These are phyloP conservation scores for Andrographis paniculata DNA, from an alignment of 305 asterid genomes.

Conservation along the genomic window DNA sequence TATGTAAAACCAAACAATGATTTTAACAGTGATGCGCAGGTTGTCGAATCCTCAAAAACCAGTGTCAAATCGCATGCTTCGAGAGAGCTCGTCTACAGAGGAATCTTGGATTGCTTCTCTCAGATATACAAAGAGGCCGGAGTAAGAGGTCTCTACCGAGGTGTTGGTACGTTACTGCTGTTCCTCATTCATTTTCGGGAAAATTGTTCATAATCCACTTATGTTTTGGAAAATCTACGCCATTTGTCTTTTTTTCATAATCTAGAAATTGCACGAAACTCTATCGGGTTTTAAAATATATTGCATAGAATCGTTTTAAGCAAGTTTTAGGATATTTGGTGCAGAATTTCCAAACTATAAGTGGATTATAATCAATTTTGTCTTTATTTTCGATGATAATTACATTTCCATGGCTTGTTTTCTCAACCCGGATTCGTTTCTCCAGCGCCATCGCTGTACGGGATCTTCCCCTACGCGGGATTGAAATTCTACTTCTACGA, in stretches of 20 bases:
- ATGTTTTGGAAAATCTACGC: too few species aligned
- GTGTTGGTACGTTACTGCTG: conserved; percentile 57
- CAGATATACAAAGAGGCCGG: conserved; percentile 80
- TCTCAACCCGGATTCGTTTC: conserved; percentile 38
- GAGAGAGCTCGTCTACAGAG: conserved; percentile 50
- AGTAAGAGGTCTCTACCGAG: conserved; percentile 75
- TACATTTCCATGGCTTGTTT: not conserved
- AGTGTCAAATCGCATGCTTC: conserved; percentile 30
- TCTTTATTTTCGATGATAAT: too few species aligned
- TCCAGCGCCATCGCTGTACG: conserved; percentile 88
- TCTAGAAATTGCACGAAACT: too few species aligned
- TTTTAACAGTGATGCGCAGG: conserved; percentile 36
- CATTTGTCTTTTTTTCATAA: too few species aligned
- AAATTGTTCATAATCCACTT: too few species aligned
- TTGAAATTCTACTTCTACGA: conserved; percentile 89
- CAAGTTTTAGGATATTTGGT: too few species aligned
- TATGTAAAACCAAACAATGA: conserved; percentile 17
- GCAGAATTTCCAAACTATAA: too few species aligned
- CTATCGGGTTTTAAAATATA: too few species aligned
- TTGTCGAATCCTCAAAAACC: conserved; percentile 46
- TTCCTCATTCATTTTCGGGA: not conserved
- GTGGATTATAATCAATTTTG: too few species aligned
- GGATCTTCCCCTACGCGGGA: conserved; percentile 94
- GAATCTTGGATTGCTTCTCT: conserved; percentile 80
- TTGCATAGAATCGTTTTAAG: too few species aligned